Evolutionary conservation across 805 yeast species (phyloP).

Genomic region (Spathaspora hagerdaliae): DNA sequence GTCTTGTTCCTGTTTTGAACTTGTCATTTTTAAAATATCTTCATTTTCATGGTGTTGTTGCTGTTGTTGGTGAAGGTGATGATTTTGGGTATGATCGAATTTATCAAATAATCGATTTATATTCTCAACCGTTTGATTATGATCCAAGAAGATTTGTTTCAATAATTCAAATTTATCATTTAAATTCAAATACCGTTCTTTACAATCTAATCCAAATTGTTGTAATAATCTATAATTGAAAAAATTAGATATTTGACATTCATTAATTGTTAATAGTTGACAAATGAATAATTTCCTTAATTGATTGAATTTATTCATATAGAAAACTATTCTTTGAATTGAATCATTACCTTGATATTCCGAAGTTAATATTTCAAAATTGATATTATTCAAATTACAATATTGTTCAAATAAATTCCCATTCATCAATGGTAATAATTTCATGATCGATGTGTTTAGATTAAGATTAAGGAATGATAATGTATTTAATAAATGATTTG

Average conservation of each 20-base stretch:
- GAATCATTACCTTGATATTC: constrained; percentile 4
- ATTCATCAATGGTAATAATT: constrained; percentile 28
- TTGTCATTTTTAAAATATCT: constrained; percentile 10
- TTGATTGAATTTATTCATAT: constrained; percentile 28
- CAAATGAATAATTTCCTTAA: constrained; percentile 35
- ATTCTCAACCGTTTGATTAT: constrained; percentile 18
- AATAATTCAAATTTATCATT: constrained; percentile 4
- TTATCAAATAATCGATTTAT: constrained; percentile 23
- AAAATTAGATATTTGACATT: constrained; percentile 22
- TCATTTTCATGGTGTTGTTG: constrained; percentile 14
- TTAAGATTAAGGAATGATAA: constrained; percentile 26
- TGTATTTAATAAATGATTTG: constrained; percentile 18
- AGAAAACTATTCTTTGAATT: constrained; percentile 3
- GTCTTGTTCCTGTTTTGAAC: background rate
- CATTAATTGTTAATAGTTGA: constrained; percentile 34
- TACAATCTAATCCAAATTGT: constrained; percentile 5
- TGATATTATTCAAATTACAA: constrained; percentile 34
- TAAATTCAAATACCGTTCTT: background rate
- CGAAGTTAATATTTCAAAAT: constrained; percentile 12
- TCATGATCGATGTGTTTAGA: constrained; percentile 22
- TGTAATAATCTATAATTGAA: constrained; percentile 27
- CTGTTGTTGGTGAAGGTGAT: background rate
- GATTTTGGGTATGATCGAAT: constrained; percentile 12
- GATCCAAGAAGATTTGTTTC: constrained; percentile 18
- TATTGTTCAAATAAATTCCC: constrained; percentile 38